Base-by-base conservation (phyloP, 2,329 filamentous ascomycete genomes). In the Orbilia blumenaviensis region DNA sequence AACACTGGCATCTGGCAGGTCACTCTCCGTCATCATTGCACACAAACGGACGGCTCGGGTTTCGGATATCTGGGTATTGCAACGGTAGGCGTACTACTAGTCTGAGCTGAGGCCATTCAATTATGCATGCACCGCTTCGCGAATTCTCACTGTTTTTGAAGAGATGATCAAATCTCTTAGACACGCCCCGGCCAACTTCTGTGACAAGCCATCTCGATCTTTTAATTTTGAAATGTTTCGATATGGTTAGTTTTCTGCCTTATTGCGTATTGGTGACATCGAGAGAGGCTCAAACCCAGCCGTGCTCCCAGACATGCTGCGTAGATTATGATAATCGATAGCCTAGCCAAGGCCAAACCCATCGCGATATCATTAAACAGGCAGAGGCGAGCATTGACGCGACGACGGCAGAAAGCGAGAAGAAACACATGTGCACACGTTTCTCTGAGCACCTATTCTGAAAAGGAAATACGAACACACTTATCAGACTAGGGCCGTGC, bases 1-100 rank as follows among this genome's bases (percentile, higher is more conserved):
- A 54, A 8, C 66, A 18, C 38, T 71, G 66, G 56, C 66, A 71
- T 62, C 42, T 63, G 56, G 56, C 66, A 71, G 42, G 44, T 60
- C 64, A n/a, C n/a, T 62, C 27, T 54, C 41, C 64, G 27, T 46
- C 41, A 52, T 48, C 14, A 50, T 61, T 34, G 44, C 21, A 46
- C 54, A 38, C 14, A 16, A 66, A 21, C 21, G 66, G 42, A 50
- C 34, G 44, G 44, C 44, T 71, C 66, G 66, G 54, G 29, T 54
- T 61, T 61, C 66, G 66, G 54, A 29, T 60, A 1, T 25, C 41
- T 68, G 50, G 64, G 64, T 42, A n/a, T 42, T 16, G 29, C 7
- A 56, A 29, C 36, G 27, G 41, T 18, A 44, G 52, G 42, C 54
- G 10, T 8, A 12, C 27, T 38, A 9, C n/a, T 32, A 27, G 7